Conservation (phyloP, 352 stramenopile genomes). For the Globisporangium middletonii region DNA sequence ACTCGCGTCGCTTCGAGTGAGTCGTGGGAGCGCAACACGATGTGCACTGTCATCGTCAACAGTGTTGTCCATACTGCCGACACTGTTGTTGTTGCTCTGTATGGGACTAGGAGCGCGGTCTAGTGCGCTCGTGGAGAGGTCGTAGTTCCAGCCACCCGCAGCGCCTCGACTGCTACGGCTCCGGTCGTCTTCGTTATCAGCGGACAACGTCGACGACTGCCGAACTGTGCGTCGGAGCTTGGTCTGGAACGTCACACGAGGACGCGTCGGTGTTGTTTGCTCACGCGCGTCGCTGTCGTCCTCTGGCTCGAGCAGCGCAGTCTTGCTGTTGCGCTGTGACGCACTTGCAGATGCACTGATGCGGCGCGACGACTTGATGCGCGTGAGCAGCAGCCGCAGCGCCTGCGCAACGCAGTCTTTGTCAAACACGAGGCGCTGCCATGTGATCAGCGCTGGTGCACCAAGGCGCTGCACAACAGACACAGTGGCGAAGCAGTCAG, state of each 20-base stretch:
- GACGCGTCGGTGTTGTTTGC: background rate
- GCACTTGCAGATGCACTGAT: conserved; percentile 4
- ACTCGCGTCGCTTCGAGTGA: no score
- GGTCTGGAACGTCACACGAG: background rate
- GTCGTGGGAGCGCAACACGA: no score
- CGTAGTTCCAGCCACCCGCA: conserved; percentile 41
- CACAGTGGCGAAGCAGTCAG: background rate
- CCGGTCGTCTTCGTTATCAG: background rate
- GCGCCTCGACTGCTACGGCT: no score
- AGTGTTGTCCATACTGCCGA: conserved; percentile 7
- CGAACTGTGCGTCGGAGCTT: conserved; percentile 3
- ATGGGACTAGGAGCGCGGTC: background rate
- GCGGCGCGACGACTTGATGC: conserved; percentile 44
- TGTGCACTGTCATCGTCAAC: background rate
- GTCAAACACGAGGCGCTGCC: conserved; percentile 64
- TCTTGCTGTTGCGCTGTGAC: background rate
- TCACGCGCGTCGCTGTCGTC: conserved; percentile 1
- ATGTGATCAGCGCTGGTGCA: conserved; percentile 44
- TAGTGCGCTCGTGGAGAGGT: conserved; percentile 15
- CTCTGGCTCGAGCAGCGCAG: conserved; percentile 6
- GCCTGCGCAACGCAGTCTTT: conserved; percentile 55
- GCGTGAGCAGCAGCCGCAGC: conserved; percentile 49
- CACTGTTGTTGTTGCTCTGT: conserved; percentile 10
- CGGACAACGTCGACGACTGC: conserved; percentile 1
- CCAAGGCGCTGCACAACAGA: conserved; percentile 12